Conservation (phyloP, 768 basidiomycete genomes). For the Austroboletus eburneus region DNA sequence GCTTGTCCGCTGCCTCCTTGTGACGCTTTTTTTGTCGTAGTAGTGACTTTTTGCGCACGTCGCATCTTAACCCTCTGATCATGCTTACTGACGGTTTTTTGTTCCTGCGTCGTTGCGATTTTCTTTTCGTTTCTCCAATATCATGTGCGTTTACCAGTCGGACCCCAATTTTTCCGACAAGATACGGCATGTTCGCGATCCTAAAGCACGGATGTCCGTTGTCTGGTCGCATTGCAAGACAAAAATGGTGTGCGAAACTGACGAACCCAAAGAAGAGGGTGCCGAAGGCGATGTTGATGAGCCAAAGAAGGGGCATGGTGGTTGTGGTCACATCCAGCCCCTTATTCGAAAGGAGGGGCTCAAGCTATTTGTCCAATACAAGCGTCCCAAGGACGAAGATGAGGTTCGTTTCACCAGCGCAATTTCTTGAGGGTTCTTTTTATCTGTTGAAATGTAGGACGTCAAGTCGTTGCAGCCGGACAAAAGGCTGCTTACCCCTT, state of each 20-base stretch:
- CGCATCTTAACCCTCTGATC: slow-evolving; percentile 29
- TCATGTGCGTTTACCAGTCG: slow-evolving; percentile 48
- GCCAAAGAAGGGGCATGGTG: slow-evolving; percentile 89
- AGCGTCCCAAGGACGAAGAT: slow-evolving; percentile 90
- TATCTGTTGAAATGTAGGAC: no score
- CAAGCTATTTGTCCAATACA: slow-evolving; percentile 93
- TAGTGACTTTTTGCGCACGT: slow-evolving; percentile 27
- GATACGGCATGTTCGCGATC: slow-evolving; percentile 81
- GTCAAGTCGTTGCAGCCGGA: slow-evolving; percentile 78
- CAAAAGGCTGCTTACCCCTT: slow-evolving; percentile 76
- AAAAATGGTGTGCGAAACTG: slow-evolving; percentile 84
- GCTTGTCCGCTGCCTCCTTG: slow-evolving; percentile 56
- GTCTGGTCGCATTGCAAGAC: slow-evolving; percentile 87
- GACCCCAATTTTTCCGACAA: slow-evolving; percentile 83
- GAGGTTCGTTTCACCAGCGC: slow-evolving; percentile 58
- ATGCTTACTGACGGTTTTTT: slow-evolving; percentile 58
- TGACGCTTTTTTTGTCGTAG: slow-evolving; percentile 38
- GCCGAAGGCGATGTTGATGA: slow-evolving; percentile 62
- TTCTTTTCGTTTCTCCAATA: slow-evolving; percentile 27
- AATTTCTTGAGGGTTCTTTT: slow-evolving; percentile 7
- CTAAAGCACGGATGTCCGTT: slow-evolving; percentile 80
- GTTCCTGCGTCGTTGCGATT: slow-evolving; percentile 41
- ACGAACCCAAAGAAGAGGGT: slow-evolving; percentile 83
- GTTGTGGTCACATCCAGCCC: slow-evolving; percentile 92
- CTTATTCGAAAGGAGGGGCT: slow-evolving; percentile 89